These are phyloP conservation scores for Chalaropsis thielavioides DNA, from an alignment of 2,329 filamentous ascomycete species.

Conservation along the genomic window DNA sequence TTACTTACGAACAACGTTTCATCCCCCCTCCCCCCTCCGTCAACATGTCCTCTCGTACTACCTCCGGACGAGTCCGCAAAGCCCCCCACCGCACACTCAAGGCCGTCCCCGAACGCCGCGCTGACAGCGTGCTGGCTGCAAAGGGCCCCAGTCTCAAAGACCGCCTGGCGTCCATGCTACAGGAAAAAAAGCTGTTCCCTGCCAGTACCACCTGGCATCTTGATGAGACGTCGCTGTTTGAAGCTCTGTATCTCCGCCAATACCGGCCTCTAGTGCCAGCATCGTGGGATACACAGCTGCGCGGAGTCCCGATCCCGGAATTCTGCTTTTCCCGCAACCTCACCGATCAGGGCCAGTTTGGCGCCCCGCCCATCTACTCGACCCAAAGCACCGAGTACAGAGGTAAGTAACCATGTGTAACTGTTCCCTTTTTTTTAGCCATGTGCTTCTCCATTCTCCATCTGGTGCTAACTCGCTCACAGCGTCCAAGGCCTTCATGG, in stretches of 20 bases:
- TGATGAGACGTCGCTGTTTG: constrained; percentile 34
- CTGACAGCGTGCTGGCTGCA: neutral
- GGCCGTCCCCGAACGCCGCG: neutral
- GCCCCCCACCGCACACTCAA: constrained; percentile 1
- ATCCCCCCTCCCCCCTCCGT: neutral
- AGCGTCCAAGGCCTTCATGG: constrained; percentile 29
- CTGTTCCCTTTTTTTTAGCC: neutral
- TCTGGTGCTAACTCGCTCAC: neutral
- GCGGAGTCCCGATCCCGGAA: constrained; percentile 27
- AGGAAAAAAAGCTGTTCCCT: constrained; percentile 30
- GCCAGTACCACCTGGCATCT: constrained; percentile 36
- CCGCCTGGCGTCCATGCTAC: constrained; percentile 29
- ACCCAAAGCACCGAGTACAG: constrained; percentile 26
- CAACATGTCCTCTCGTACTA: neutral
- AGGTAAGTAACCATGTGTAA: constrained; percentile 22
- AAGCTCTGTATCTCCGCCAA: constrained; percentile 30
- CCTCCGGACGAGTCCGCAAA: neutral
- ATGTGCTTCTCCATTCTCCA: neutral
- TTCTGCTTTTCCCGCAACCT: constrained; percentile 24
- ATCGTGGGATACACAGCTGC: constrained; percentile 24
- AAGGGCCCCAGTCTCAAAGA: constrained; percentile 10
- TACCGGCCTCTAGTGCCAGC: constrained; percentile 29
- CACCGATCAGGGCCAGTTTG: constrained; percentile 21
- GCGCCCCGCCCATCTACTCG: constrained; percentile 28
- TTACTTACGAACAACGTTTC: neutral